Base-by-base conservation (phyloP, 371 early-diverging fungal genomes). In the Saksenaea vasiformis region DNA sequence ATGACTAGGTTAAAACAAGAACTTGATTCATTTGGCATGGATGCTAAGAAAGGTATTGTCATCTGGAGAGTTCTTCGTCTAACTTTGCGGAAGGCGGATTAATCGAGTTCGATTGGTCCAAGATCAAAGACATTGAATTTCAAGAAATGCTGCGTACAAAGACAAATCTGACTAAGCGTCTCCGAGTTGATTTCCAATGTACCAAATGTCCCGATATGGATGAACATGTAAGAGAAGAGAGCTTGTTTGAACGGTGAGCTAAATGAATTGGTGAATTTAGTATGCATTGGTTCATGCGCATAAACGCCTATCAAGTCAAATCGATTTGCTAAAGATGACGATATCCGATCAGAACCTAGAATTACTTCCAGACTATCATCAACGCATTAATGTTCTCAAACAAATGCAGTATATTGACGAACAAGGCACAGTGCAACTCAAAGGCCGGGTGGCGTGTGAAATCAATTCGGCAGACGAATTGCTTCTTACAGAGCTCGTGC, bases 381-480 rank as follows among this genome's bases (percentile, higher is more conserved):
- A 92, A 67, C 87, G 97, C 3, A 79, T 96, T 8, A 85, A 88
- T 28, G 93, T 98, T 7, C 85, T 98, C 37, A 85, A 89, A 62
- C 73, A 72, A 14, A 77, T 96, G 61, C 81, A 86, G 2, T 97
- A 91, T 66, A 86, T 96, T 53, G 95, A 95, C 58, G 91, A 91
- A 59, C 83, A 85, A 59, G 86, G 89, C 44, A 93, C 93, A 0
- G 95, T 98, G 3, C 91, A 93, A 61, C 88, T 99, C 41, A 99
- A 99, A 83, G 99, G 99, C n/a, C 91, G 96, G 24, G 95, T 99
- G n/a, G 99, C 98, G 1, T 98, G 98, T 77, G 99, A 99, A 79
- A 93, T 95, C 71, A 94, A 95, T 73, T 90, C 98, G 15, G 98
- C 94, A 0, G 98, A 99, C 71, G 98, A 96, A 76, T 80, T 99